Conservation (phyloP, 805 yeast species). For the Kodamaea hsintzibuensis region DNA sequence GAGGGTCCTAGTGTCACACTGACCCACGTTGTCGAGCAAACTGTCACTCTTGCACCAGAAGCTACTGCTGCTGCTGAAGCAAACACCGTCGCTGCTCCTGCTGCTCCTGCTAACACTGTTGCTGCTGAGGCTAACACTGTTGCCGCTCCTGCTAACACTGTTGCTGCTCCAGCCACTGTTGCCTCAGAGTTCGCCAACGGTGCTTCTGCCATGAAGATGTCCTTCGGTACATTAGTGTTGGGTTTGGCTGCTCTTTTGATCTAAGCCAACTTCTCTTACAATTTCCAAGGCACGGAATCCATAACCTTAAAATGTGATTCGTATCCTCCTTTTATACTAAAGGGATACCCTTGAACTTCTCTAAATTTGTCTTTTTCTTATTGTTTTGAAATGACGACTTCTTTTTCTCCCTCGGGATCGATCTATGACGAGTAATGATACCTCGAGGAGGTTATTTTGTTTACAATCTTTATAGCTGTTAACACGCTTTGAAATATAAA, state of each 20-base stretch:
- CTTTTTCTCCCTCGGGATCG: not conserved
- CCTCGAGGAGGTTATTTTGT: not conserved
- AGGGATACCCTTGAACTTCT: not conserved
- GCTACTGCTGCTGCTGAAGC: constrained; percentile 1
- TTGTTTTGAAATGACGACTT: not conserved
- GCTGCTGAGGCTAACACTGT: constrained; percentile 1
- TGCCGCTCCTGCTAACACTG: not conserved
- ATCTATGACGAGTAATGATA: not conserved
- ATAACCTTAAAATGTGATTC: not conserved
- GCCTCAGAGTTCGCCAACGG: constrained; percentile 4
- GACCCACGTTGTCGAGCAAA: constrained; percentile 4
- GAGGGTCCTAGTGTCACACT: constrained; percentile 9
- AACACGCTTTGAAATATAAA: not conserved
- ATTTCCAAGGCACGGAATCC: constrained; percentile 11
- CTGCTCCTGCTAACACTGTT: not conserved
- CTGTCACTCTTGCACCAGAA: not conserved
- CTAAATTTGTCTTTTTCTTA: no score
- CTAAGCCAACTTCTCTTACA: not conserved
- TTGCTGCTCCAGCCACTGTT: not conserved
- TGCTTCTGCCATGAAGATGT: constrained; percentile 9
- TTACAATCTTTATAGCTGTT: not conserved
- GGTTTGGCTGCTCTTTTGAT: constrained; percentile 10
- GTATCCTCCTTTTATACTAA: not conserved
- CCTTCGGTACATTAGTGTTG: constrained; percentile 9
- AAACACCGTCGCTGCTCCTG: not conserved